Percentiles rank a stretch among this genome's conserved stretches.
Conservation (phyloP, 179 eudicot genomes). For the Beta macrorhiza region DNA sequence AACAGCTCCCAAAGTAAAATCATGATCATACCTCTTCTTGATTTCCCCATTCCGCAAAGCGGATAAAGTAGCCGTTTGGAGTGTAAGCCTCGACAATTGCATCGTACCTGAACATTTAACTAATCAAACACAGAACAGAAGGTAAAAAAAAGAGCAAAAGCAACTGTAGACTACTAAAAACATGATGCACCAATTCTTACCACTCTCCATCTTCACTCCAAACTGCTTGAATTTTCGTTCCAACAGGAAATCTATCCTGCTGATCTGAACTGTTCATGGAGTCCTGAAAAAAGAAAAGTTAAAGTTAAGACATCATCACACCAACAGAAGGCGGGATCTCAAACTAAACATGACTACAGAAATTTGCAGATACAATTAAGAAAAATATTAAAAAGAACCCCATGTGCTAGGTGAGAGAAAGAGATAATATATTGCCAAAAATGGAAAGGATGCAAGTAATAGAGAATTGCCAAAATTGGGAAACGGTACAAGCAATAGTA, state of each 20-base stretch:
- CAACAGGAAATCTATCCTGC: slow-evolving; percentile 63
- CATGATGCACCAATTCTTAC: slow-evolving; percentile 39
- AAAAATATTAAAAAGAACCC: too few species aligned
- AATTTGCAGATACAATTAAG: not conserved
- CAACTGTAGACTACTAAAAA: slow-evolving; percentile 3
- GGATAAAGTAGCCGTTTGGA: slow-evolving; percentile 67
- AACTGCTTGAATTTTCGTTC: slow-evolving; percentile 89
- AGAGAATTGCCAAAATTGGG: too few species aligned
- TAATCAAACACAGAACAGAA: slow-evolving; percentile 46
- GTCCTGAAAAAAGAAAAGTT: slow-evolving; percentile 36
- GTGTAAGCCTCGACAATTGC: slow-evolving; percentile 74
- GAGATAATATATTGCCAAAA: too few species aligned
- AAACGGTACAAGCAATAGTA: too few species aligned
- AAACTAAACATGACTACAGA: not conserved
- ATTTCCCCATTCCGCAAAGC: slow-evolving; percentile 87
- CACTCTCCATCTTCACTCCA: slow-evolving; percentile 99
- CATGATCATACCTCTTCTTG: slow-evolving; percentile 69
- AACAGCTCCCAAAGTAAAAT: not conserved
- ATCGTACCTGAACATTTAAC: slow-evolving; percentile 80
- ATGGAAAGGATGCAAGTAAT: too few species aligned
- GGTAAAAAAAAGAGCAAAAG: slow-evolving; percentile 31
- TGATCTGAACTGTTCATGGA: slow-evolving; percentile 34
- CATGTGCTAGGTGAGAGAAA: too few species aligned
- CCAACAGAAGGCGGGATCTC: not conserved
- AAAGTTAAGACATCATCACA: not conserved